Evolutionary conservation across 495 filamentous ascomycete species (phyloP).

Genomic region (Friedmanniomyces simplex): DNA sequence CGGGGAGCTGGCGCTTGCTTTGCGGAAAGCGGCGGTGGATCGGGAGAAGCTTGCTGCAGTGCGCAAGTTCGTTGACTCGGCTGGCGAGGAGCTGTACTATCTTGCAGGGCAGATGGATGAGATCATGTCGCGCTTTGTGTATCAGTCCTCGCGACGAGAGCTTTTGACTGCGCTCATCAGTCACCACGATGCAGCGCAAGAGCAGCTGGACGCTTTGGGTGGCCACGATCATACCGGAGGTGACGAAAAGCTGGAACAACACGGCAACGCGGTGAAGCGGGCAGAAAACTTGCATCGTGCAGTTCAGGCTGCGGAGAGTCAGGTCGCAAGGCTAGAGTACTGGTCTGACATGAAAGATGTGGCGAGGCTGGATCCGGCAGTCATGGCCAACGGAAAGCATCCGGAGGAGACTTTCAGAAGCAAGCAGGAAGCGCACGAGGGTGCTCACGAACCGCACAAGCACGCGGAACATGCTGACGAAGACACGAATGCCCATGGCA

Average conservation of each 20-base stretch:
- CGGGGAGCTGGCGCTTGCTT: constrained; percentile 48
- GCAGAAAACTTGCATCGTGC: constrained; percentile 45
- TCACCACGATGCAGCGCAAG: constrained; percentile 44
- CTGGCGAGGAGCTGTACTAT: constrained; percentile 68
- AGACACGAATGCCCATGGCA: neutral
- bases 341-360: constrained; percentile 65
- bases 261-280: neutral
- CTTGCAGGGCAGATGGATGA: constrained; percentile 58
- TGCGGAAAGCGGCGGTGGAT: constrained; percentile 67
- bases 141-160: constrained; percentile 74
- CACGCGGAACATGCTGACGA: constrained; percentile 12
- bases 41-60: constrained; percentile 79
- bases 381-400: constrained; percentile 6
- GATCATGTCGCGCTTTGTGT: constrained; percentile 78
- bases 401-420: constrained; percentile 1
- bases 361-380: constrained; percentile 43
- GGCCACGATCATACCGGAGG: constrained; percentile 9
- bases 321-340: constrained; percentile 58
- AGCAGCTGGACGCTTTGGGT: constrained; percentile 25
- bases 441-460: constrained; percentile 1
- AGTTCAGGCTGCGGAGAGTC: constrained; percentile 52
- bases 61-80: constrained; percentile 66
- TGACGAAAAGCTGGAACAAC: constrained; percentile 8
- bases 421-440: constrained; percentile 11
- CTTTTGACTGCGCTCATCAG: constrained; percentile 58